phyloP scores from a whole-genome alignment of 345 rosid genomes.

The Brassica nigra region DNA sequence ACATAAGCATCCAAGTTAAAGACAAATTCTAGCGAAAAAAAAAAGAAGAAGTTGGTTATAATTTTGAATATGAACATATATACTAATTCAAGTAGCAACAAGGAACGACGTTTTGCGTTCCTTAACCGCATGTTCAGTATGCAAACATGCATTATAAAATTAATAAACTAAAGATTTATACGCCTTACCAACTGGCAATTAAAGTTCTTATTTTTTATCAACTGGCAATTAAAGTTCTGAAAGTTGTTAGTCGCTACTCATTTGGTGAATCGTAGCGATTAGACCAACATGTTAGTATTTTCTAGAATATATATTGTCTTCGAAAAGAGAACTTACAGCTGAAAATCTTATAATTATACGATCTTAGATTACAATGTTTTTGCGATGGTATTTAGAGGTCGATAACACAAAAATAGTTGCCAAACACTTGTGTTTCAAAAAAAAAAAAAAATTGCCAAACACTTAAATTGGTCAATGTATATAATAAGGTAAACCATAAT shows the following conservation, averaged over 20 bases:
- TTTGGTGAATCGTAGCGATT: constrained; percentile 4
- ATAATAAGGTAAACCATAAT: background rate
- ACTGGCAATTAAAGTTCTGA: background rate
- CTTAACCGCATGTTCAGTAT: constrained; percentile 25
- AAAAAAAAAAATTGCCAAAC: background rate
- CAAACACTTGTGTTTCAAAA: background rate
- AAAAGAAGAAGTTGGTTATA: background rate
- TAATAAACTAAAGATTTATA: background rate
- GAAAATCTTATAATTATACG: background rate
- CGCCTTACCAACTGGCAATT: background rate
- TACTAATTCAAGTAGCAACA: constrained; percentile 33
- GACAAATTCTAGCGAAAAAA: background rate
- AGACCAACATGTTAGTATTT: background rate
- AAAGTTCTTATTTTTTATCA: background rate
- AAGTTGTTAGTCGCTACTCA: background rate
- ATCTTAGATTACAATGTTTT: background rate
- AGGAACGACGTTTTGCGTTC: constrained; percentile 22
- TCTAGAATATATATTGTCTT: background rate
- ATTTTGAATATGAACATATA: background rate
- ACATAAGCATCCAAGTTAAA: constrained; percentile 15
- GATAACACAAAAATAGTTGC: background rate
- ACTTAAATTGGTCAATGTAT: background rate
- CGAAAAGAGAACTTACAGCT: background rate
- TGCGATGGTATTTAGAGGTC: background rate
- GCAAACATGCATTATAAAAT: constrained; percentile 15